These are phyloP conservation scores for Fagus sylvatica DNA, from an alignment of 306 rosid species.

Conservation along the genomic window DNA sequence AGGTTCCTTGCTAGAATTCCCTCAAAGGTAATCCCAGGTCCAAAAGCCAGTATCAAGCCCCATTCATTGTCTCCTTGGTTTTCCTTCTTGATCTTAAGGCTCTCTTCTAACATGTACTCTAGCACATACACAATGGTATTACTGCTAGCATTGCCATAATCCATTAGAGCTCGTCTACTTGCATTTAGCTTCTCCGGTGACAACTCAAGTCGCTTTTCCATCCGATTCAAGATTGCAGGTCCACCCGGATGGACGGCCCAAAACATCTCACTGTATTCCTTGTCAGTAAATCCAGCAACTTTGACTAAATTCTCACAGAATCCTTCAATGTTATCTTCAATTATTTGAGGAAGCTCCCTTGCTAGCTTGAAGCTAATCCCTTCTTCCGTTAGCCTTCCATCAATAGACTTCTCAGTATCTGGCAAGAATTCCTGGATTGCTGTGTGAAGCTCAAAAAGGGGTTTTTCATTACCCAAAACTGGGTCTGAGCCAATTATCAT, in stretches of 20 bases:
- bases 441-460: slow-evolving; percentile 84
- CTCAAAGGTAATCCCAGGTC: slow-evolving; percentile 90
- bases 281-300: slow-evolving; percentile 41
- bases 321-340: slow-evolving; percentile 76
- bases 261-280: slow-evolving; percentile 65
- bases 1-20: slow-evolving; percentile 85
- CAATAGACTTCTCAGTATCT: slow-evolving; percentile 68
- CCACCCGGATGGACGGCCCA: slow-evolving; percentile 97
- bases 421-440: slow-evolving; percentile 77
- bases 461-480: slow-evolving; percentile 41
- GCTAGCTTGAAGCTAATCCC: slow-evolving; percentile 81
- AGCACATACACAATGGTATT: slow-evolving; percentile 82
- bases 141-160: slow-evolving; percentile 90
- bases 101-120: slow-evolving; percentile 82
- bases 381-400: slow-evolving; percentile 82
- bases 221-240: slow-evolving; percentile 80
- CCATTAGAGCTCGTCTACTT: slow-evolving; percentile 73
- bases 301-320: slow-evolving; percentile 62
- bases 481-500: slow-evolving; percentile 79
- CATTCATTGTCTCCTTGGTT: slow-evolving; percentile 51
- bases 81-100: slow-evolving; percentile 44
- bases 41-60: slow-evolving; percentile 92
- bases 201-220: slow-evolving; percentile 81
- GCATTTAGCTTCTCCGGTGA: slow-evolving; percentile 71
- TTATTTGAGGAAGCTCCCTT: slow-evolving; percentile 86